A percentile compares a stretch with the other conserved stretches of the same genome.
These are phyloP conservation scores for Stygiomarasmius scandens DNA, from an alignment of 1,284 basidiomycete species.

Conservation along the genomic window DNA sequence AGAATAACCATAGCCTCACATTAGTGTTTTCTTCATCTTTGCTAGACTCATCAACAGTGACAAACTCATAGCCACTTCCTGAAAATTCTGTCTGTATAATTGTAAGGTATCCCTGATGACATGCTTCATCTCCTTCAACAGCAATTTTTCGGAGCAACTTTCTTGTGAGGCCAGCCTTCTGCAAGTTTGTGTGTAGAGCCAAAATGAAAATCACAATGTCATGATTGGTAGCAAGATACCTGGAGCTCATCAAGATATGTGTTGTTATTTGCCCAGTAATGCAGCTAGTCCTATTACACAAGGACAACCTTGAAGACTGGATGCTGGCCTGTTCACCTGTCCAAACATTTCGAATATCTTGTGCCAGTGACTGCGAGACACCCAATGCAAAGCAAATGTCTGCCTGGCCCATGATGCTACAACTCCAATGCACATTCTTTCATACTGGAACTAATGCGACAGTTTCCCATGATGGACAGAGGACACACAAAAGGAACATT, in stretches of 20 bases:
- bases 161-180: conserved; percentile 12
- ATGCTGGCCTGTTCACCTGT: conserved; percentile 8
- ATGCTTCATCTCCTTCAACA: conserved; percentile 7
- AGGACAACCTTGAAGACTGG: conserved; percentile 11
- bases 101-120: background rate
- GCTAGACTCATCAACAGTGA: conserved; percentile 13
- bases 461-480: conserved; percentile 3
- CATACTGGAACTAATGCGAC: background rate
- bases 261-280: conserved; percentile 3
- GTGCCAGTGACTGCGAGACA: conserved; percentile 23
- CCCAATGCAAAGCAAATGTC: conserved; percentile 21
- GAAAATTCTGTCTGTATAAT: background rate
- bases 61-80: conserved; percentile 4
- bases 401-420: conserved; percentile 19
- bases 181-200: conserved; percentile 11
- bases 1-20: conserved; percentile 3
- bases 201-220: conserved; percentile 14
- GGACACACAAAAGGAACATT: too few relatives aligned
- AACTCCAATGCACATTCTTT: conserved; percentile 3
- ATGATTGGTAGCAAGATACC: conserved; percentile 17
- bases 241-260: conserved; percentile 16
- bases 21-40: conserved; percentile 9
- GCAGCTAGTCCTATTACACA: background rate
- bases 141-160: conserved; percentile 18
- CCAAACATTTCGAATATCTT: conserved; percentile 16